These are phyloP conservation scores for Cyclotella cryptica DNA, from an alignment of 108 stramenopile genomes.

Conservation along the genomic window DNA sequence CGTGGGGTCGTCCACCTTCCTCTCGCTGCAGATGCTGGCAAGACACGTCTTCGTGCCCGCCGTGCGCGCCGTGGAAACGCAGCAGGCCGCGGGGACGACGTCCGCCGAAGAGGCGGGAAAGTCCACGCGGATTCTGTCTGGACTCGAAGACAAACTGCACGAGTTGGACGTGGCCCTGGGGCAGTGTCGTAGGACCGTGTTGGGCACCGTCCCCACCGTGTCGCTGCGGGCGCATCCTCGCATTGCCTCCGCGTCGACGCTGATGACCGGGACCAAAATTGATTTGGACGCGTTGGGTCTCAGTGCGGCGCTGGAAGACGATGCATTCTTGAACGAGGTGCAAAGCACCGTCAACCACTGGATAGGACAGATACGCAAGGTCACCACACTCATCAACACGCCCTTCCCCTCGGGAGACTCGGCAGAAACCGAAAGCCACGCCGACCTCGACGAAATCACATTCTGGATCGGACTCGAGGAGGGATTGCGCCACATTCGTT, in stretches of 20 bases:
- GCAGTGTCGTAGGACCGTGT: slow-evolving; percentile 66
- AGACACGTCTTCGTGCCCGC: slow-evolving; percentile 84
- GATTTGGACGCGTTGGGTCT: slow-evolving; percentile 75
- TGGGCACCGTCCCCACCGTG: slow-evolving; percentile 67
- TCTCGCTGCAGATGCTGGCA: slow-evolving; percentile 75
- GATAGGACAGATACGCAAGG: slow-evolving; percentile 84
- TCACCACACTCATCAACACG: slow-evolving; percentile 72
- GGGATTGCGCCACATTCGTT: slow-evolving; percentile 65
- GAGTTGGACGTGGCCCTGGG: slow-evolving; percentile 82
- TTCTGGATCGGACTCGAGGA: slow-evolving; percentile 82
- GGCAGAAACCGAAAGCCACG: slow-evolving; percentile 51
- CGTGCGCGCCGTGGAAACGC: slow-evolving; percentile 57
- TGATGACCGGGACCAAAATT: slow-evolving; percentile 20
- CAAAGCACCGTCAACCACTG: slow-evolving; percentile 74
- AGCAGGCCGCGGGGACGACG: slow-evolving; percentile 38
- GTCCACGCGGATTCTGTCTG: slow-evolving; percentile 49
- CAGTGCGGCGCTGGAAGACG: slow-evolving; percentile 56
- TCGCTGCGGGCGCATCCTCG: slow-evolving; percentile 55
- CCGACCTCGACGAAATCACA: slow-evolving; percentile 84
- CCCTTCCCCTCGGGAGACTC: slow-evolving; percentile 66
- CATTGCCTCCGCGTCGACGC: slow-evolving; percentile 41
- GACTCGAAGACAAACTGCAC: slow-evolving; percentile 72
- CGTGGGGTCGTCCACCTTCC: slow-evolving; percentile 47
- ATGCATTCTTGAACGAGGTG: slow-evolving; percentile 78
- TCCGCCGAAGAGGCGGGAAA: slow-evolving; percentile 41